phyloP scores from a whole-genome alignment of 257 asterid species.

The Nicotiana sylvestris region DNA sequence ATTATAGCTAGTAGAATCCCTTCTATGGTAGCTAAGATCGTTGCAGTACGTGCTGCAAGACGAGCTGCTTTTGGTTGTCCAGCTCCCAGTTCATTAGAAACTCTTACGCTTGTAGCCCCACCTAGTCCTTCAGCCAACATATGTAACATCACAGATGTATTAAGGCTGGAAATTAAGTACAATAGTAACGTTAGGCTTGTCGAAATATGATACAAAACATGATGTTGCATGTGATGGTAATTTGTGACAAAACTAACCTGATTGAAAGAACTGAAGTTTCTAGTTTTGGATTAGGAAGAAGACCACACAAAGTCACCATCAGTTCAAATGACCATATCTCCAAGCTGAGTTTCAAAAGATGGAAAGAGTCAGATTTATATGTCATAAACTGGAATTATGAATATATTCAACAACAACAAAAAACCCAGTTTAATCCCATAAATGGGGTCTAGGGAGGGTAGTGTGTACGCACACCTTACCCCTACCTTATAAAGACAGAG shows the following conservation, averaged over 20 bases:
- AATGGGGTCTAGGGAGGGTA: no score
- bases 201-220: neutral
- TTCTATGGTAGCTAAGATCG: conserved; percentile 45
- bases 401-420: no score
- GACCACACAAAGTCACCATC: conserved; percentile 63
- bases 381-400: no score
- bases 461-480: no score
- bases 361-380: neutral
- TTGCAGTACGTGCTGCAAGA: conserved; percentile 46
- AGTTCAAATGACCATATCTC: conserved; percentile 75
- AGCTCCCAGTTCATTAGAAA: conserved; percentile 68
- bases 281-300: conserved; percentile 61
- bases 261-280: conserved; percentile 81
- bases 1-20: conserved; percentile 39
- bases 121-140: conserved; percentile 76
- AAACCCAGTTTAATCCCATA: no score
- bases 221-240: neutral
- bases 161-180: conserved; percentile 32
- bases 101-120: conserved; percentile 56
- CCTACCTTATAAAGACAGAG: no score
- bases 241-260: conserved; percentile 21
- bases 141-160: conserved; percentile 52
- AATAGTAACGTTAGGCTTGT: neutral
- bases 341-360: conserved; percentile 30
- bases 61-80: conserved; percentile 51